Percentiles rank a stretch among this genome's conserved stretches.
phyloP scores from a whole-genome alignment of 2,329 filamentous ascomycete genomes.

The Biscogniauxia sp. region DNA sequence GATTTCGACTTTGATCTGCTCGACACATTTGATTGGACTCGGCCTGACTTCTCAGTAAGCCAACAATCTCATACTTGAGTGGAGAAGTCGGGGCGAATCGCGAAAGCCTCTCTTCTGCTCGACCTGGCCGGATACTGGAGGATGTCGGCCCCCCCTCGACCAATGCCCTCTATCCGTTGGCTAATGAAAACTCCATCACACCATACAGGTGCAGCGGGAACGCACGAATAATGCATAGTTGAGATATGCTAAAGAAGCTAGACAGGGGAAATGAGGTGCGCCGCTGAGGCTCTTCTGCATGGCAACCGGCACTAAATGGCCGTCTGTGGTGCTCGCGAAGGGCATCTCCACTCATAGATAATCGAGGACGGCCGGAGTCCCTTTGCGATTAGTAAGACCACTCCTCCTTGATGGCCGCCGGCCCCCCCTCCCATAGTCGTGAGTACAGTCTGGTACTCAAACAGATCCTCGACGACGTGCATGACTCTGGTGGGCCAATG shows the following conservation, averaged over 20 bases:
- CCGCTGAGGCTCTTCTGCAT: not conserved
- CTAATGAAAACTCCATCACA: not conserved
- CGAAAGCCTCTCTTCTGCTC: not conserved
- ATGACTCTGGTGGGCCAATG: not conserved
- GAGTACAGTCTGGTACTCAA: not conserved
- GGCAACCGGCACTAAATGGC: not conserved
- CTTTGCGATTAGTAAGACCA: not conserved
- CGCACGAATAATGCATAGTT: not conserved
- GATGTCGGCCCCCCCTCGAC: not conserved
- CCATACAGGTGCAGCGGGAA: not conserved
- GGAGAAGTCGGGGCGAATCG: not conserved
- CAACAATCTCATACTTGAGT: slow-evolving; percentile 20
- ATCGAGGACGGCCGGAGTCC: not conserved
- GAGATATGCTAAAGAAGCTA: not conserved
- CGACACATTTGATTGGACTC: slow-evolving; percentile 49
- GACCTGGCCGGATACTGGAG: not conserved
- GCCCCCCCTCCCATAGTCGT: not conserved
- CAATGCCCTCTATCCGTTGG: not conserved
- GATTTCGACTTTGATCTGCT: slow-evolving; percentile 48
- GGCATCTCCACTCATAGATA: not conserved
- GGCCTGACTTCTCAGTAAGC: slow-evolving; percentile 22
- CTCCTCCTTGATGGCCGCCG: not conserved
- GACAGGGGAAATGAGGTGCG: not conserved
- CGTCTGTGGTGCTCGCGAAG: not conserved
- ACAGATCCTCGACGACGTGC: not conserved